Conservation (phyloP, 2,329 filamentous ascomycete genomes). For the Periconia sp. region DNA sequence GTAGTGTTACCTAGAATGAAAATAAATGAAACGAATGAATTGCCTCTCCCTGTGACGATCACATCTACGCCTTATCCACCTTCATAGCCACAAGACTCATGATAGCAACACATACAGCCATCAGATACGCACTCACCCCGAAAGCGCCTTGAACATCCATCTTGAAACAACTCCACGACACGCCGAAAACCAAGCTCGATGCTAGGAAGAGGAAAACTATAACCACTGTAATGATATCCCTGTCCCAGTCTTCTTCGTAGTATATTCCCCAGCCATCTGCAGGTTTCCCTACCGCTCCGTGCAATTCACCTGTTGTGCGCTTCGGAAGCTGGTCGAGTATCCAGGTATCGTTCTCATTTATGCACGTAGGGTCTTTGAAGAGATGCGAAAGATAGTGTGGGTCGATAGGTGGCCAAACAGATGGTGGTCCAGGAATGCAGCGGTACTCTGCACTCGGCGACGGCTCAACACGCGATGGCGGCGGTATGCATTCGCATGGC, state of each 20-base stretch:
- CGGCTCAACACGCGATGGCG: conserved; percentile 21
- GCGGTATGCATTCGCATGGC: conserved; percentile 25
- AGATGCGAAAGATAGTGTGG: conserved; percentile 22
- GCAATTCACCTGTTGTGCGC: conserved; percentile 19
- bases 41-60: background rate
- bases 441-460: conserved; percentile 24
- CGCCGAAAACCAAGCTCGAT: conserved; percentile 20
- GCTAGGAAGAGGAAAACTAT: conserved; percentile 16
- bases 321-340: conserved; percentile 26
- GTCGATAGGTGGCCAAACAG: conserved; percentile 21
- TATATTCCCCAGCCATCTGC: conserved; percentile 34
- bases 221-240: conserved; percentile 12
- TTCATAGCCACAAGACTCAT: conserved; percentile 1
- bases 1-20: background rate
- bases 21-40: background rate
- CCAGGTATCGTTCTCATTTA: conserved; percentile 19
- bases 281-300: conserved; percentile 16
- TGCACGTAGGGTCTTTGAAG: conserved; percentile 18
- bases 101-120: conserved; percentile 1
- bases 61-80: conserved; percentile 1
- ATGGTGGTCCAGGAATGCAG: conserved; percentile 19
- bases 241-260: conserved; percentile 24
- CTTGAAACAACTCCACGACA: conserved; percentile 22
- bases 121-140: conserved; percentile 3
- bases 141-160: conserved; percentile 23